phyloP scores from a whole-genome alignment of 257 asterid genomes.

The Solanum chiquidenum region DNA sequence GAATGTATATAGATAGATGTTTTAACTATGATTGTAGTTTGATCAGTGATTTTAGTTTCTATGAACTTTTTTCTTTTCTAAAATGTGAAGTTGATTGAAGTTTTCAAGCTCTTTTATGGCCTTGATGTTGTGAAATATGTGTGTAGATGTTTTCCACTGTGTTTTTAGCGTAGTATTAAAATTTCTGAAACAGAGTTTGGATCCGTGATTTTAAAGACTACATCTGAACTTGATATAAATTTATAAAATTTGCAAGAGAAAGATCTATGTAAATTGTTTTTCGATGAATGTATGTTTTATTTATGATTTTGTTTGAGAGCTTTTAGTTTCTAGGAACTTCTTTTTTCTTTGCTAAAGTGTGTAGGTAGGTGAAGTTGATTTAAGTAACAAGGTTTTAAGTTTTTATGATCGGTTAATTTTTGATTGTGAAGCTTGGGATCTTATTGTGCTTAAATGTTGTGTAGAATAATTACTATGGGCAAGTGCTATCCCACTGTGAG shows the following conservation, averaged over 20 bases:
- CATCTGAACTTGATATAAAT: background rate
- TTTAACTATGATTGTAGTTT: background rate
- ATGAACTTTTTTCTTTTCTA: background rate
- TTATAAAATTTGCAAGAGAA: background rate
- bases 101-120: background rate
- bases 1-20: background rate
- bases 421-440: background rate
- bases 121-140: background rate
- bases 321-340: background rate
- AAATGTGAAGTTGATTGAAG: background rate
- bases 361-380: background rate
- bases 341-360: background rate
- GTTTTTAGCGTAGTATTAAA: background rate
- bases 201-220: background rate
- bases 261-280: background rate
- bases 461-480: conserved; percentile 38
- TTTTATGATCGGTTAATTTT: no score
- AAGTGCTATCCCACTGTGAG: conserved; percentile 73
- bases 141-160: background rate
- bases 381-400: background rate
- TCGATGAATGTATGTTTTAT: background rate
- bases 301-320: background rate
- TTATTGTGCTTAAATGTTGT: background rate
- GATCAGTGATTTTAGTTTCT: background rate
- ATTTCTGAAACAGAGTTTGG: background rate